Percentiles rank a stretch among this genome's conserved stretches.
phyloP scores from a whole-genome alignment of 2,329 filamentous ascomycete genomes.

The Simplicillium sp. region DNA sequence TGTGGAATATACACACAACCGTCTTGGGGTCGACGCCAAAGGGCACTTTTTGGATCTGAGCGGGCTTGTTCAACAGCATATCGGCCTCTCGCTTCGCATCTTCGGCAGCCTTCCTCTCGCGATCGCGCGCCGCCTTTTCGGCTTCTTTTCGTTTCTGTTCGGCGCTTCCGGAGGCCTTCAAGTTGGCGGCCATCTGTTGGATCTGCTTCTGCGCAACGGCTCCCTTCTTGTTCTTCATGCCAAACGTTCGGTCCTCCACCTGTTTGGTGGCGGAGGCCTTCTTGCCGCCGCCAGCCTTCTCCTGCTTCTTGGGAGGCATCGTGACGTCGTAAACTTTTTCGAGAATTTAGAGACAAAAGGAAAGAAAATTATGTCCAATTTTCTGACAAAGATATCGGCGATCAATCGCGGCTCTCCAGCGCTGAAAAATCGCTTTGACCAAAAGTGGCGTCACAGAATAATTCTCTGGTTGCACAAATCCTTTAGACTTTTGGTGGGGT shows the following conservation, averaged over 20 bases:
- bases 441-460: too few species aligned
- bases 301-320: conserved; percentile 62
- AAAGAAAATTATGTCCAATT: too few species aligned
- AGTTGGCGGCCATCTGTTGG: conserved; percentile 67
- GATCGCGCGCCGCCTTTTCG: conserved; percentile 59
- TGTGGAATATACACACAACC: conserved; percentile 91
- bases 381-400: too few species aligned
- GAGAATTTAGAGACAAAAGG: neutral
- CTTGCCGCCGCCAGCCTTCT: conserved; percentile 34
- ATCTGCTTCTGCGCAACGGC: conserved; percentile 84
- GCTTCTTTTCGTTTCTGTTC: conserved; percentile 77
- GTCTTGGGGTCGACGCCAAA: conserved; percentile 98
- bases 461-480: too few species aligned
- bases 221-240: conserved; percentile 99
- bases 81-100: conserved; percentile 71
- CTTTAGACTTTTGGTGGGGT: too few species aligned
- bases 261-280: conserved; percentile 48
- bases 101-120: conserved; percentile 87
- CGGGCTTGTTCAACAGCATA: conserved; percentile 78
- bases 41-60: conserved; percentile 93
- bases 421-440: too few species aligned
- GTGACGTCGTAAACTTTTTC: conserved; percentile 22
- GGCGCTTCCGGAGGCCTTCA: conserved; percentile 64
- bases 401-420: too few species aligned
- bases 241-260: conserved; percentile 94